phyloP scores from a whole-genome alignment of 2,329 filamentous ascomycete species.

The Cercospora canescens region DNA sequence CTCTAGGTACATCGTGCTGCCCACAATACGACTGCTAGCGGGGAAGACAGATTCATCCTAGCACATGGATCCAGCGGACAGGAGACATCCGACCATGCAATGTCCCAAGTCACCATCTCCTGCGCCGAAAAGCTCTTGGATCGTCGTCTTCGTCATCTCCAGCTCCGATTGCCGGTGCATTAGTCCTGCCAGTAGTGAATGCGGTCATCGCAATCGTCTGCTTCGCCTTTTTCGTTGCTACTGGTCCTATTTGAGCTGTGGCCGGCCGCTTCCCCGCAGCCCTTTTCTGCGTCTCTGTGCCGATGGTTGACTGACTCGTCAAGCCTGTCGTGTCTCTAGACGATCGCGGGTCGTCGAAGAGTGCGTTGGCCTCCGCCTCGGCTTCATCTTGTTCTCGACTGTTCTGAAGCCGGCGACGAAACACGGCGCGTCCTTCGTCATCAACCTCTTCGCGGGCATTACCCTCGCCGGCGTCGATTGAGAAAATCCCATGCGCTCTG shows the following conservation, averaged over 20 bases:
- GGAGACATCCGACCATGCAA: neutral
- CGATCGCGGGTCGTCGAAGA: constrained; percentile 10
- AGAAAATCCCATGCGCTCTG: neutral
- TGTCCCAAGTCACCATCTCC: constrained; percentile 30
- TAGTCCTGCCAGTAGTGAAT: neutral
- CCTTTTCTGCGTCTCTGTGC: constrained; percentile 26
- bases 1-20: neutral
- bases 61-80: neutral
- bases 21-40: too few relatives aligned
- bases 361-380: constrained; percentile 17
- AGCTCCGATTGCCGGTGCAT: constrained; percentile 13
- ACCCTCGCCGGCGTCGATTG: constrained; percentile 7
- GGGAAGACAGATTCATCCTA: neutral
- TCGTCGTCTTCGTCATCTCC: constrained; percentile 53
- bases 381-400: constrained; percentile 33
- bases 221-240: constrained; percentile 34
- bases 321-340: constrained; percentile 12
- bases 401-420: constrained; percentile 32
- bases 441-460: constrained; percentile 20
- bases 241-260: constrained; percentile 20
- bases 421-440: constrained; percentile 27
- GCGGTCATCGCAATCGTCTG: constrained; percentile 25
- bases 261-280: constrained; percentile 32
- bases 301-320: constrained; percentile 22
- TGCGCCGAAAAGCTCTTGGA: constrained; percentile 55